Base-by-base conservation (phyloP, 345 rosid species). In the Citrus mangshanensis region DNA sequence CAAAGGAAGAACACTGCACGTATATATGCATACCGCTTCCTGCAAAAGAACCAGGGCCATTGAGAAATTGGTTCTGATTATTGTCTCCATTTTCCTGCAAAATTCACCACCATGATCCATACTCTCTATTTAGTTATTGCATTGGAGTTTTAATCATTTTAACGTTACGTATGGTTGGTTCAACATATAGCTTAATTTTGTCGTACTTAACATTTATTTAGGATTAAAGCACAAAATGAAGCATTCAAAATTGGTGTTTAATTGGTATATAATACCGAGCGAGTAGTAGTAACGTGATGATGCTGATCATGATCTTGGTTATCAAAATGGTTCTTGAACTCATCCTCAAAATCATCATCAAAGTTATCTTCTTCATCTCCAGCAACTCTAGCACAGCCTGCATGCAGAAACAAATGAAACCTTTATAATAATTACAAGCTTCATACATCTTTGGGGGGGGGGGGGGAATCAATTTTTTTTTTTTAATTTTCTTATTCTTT, bases 21-120 rank as follows among this genome's bases (percentile, higher is more conserved):
- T 67, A 51, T 3, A 22, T 66, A 51, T 9, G n/a, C 83, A 67
- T 87, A 92, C 95, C 88, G 79, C 97, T 95, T 84, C 93, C 98
- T 30, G 95, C 88, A 70, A 88, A 83, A 55, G 97, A 93, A 68
- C 91, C 88, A 13, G 73, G 92, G 56, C 91, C 93, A 55, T 84
- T 87, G 35, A 83, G 77, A 69, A 85, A 74, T 64, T 88, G 91
- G 70, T 87, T 90, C 67, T 81, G 86, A 68, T 83, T 81, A 65
- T 82, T 77, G 68, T 91, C 91, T 74, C 89, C 93, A 83, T 84
- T 91, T 83, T 92, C 99, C 98, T 93, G 90, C 79, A 78, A 78
- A 62, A 72, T 66, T 62, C 58, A 38, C 22, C 72, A 74, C 1
- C 65, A 34, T 32, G 67, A 14, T 40, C 35, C 35, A 12, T 3